These are phyloP conservation scores for Spathaspora arborariae DNA, from an alignment of 805 yeast species.

Conservation along the genomic window DNA sequence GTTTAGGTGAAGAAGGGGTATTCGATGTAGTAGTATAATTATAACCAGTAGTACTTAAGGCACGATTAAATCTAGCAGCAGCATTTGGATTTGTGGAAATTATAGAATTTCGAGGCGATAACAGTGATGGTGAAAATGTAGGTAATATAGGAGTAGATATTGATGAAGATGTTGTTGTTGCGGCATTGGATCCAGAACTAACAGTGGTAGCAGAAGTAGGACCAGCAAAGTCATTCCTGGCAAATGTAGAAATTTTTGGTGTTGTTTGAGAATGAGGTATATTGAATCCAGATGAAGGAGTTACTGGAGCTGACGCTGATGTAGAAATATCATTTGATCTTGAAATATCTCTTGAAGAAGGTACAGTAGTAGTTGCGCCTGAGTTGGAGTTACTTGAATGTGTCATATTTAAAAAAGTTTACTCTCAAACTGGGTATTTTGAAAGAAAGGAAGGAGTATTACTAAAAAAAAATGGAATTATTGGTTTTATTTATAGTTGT, in stretches of 20 bases:
- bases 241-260: neutral
- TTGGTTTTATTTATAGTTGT: neutral
- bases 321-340: neutral
- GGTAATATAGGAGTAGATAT: slow-evolving; percentile 1
- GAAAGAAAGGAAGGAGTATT: too few species aligned
- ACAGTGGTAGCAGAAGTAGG: neutral
- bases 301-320: slow-evolving; percentile 1
- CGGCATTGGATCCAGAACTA: neutral
- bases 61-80: slow-evolving; percentile 1
- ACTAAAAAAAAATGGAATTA: neutral
- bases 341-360: neutral
- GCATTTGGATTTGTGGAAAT: neutral
- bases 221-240: neutral
- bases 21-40: slow-evolving; percentile 1
- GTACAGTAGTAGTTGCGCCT: neutral
- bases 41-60: neutral
- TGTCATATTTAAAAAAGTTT: neutral
- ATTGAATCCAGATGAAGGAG: neutral
- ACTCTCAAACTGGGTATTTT: neutral
- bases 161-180: neutral
- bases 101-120: slow-evolving; percentile 10
- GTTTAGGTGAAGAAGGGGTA: slow-evolving; percentile 1
- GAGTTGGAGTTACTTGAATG: neutral
- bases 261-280: neutral
- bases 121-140: slow-evolving; percentile 3